Percentiles rank a stretch among this genome's conserved stretches.
Evolutionary conservation across 495 filamentous ascomycete genomes (phyloP).

Genomic region (Talaromyces stipitatus): DNA sequence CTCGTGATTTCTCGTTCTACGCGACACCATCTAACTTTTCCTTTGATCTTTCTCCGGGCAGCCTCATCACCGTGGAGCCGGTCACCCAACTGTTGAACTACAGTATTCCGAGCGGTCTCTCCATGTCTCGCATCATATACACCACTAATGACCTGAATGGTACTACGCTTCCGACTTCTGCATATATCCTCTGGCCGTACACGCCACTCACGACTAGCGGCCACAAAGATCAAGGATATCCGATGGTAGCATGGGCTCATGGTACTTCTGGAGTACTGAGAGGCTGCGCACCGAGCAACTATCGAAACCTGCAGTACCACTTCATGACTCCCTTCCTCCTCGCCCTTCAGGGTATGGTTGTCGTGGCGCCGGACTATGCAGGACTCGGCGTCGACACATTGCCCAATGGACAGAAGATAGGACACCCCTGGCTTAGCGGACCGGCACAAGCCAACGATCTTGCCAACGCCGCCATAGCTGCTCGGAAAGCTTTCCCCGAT

Average conservation of each 20-base stretch:
- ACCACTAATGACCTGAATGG: constrained; percentile 36
- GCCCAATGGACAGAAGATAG: constrained; percentile 24
- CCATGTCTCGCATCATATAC: constrained; percentile 43
- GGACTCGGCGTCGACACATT: constrained; percentile 41
- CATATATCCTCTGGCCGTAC: constrained; percentile 46
- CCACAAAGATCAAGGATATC: constrained; percentile 14
- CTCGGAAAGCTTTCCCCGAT: constrained; percentile 27
- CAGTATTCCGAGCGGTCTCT: constrained; percentile 26
- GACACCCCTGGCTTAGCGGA: constrained; percentile 32
- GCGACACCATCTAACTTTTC: neutral
- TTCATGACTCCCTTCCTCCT: constrained; percentile 35
- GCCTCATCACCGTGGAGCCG: neutral
- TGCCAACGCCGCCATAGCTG: constrained; percentile 34
- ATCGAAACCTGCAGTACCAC: constrained; percentile 39
- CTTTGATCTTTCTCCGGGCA: neutral
- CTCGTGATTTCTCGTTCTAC: constrained; percentile 5
- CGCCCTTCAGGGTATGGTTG: constrained; percentile 42
- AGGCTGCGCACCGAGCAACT: constrained; percentile 35
- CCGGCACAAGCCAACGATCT: constrained; percentile 32
- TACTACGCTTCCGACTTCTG: constrained; percentile 40
- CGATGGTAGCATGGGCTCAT: constrained; percentile 45
- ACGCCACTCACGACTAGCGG: neutral
- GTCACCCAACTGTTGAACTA: constrained; percentile 25
- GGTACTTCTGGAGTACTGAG: constrained; percentile 42
- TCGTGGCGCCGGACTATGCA: constrained; percentile 50